Conservation (phyloP, 371 early-diverging fungal genomes). For the Apophysomyces variabilis region DNA sequence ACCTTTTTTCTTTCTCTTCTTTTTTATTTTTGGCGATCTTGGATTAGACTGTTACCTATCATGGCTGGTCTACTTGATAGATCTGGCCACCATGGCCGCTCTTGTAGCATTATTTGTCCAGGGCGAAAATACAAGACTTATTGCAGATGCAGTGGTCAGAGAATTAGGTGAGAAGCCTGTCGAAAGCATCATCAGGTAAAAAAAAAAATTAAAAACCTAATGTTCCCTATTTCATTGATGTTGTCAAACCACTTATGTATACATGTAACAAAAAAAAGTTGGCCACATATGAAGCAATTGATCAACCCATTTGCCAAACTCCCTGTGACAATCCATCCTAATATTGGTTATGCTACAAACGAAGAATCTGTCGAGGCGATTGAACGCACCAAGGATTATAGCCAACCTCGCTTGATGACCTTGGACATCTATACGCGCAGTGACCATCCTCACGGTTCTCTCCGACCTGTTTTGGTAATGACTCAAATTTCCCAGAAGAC, state of each 20-base stretch:
- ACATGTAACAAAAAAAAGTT: not conserved
- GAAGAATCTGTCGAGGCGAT: conserved; percentile 49
- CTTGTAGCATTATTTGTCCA: conserved; percentile 28
- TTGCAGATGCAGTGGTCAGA: conserved; percentile 26
- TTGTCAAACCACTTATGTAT: too few species aligned
- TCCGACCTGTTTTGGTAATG: conserved; percentile 55
- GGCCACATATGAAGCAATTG: conserved; percentile 21
- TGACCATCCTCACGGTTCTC: conserved; percentile 10
- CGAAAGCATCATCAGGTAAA: conserved; percentile 25
- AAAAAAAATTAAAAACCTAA: not conserved
- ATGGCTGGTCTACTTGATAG: conserved; percentile 20
- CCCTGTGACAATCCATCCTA: conserved; percentile 42
- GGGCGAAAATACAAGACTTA: conserved; percentile 22
- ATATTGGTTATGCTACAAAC: conserved; percentile 60
- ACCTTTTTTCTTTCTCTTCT: not conserved
- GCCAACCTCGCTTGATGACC: conserved; percentile 38
- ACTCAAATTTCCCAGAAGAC: not conserved
- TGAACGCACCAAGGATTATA: conserved; percentile 28
- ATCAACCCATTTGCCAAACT: conserved; percentile 45
- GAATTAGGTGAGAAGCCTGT: conserved; percentile 14
- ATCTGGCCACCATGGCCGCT: conserved; percentile 26
- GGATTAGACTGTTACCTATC: conserved; percentile 27
- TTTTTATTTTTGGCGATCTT: too few species aligned
- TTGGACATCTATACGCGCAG: conserved; percentile 52
- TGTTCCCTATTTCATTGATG: too few species aligned